Conservation (phyloP, 148 eudicot genomes). For the Rhododendron henanense region DNA sequence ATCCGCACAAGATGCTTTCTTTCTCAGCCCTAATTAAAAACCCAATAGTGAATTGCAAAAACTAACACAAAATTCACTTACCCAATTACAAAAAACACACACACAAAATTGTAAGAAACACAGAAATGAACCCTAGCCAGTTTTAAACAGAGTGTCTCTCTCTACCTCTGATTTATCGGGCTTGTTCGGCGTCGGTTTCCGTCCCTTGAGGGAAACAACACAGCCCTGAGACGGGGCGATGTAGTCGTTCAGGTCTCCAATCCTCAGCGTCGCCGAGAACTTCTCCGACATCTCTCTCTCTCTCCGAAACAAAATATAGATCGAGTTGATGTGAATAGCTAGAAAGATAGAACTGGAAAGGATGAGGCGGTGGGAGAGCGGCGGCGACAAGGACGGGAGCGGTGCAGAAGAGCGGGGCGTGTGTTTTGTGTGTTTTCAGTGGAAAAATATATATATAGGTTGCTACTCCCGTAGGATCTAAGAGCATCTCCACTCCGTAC, state of each 20-base stretch:
- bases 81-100: background rate
- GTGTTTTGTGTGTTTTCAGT: background rate
- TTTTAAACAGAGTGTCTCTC: background rate
- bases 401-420: background rate
- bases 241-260: conserved; percentile 82
- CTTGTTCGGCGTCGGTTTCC: conserved; percentile 19
- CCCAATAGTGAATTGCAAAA: background rate
- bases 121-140: background rate
- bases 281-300: conserved; percentile 55
- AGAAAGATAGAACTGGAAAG: background rate
- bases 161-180: conserved; percentile 28
- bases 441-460: background rate
- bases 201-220: conserved; percentile 57
- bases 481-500: too few relatives aligned
- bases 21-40: conserved; percentile 5
- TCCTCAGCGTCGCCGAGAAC: conserved; percentile 71
- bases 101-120: background rate
- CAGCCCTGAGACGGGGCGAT: conserved; percentile 92
- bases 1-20: background rate
- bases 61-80: background rate
- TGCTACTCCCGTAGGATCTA: background rate
- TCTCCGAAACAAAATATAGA: background rate
- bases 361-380: background rate
- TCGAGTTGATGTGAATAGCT: background rate
- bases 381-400: background rate